Conservation (phyloP, 73 alveolate genomes). For the Paramecium octaurelia region DNA sequence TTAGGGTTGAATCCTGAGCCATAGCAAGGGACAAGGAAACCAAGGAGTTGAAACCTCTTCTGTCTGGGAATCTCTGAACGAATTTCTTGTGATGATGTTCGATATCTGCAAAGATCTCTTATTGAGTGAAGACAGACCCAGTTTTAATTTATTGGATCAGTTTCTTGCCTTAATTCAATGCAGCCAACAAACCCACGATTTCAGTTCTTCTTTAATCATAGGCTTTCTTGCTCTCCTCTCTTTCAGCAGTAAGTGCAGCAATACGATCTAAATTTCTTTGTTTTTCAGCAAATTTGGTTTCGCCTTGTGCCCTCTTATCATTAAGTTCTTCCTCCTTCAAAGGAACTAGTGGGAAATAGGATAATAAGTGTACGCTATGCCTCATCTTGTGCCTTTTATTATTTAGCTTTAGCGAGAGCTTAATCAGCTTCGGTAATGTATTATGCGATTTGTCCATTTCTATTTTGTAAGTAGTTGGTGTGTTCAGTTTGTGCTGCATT, state of each 20-base stretch:
- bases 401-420: background rate
- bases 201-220: constrained; percentile 43
- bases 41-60: constrained; percentile 10
- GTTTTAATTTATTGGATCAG: background rate
- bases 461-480: background rate
- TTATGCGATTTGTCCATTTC: background rate
- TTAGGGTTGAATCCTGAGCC: constrained; percentile 3
- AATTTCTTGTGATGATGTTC: constrained; percentile 29
- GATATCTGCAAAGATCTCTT: constrained; percentile 2
- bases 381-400: background rate
- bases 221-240: background rate
- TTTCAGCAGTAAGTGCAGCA: background rate
- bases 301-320: background rate
- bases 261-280: constrained; percentile 18
- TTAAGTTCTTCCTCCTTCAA: constrained; percentile 18
- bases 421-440: background rate
- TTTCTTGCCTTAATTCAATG: constrained; percentile 2
- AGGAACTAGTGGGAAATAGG: background rate
- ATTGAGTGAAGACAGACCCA: background rate
- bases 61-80: background rate
- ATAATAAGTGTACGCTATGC: background rate
- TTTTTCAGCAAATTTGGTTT: background rate
- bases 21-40: constrained; percentile 21
- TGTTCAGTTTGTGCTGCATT: background rate
- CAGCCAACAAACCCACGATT: background rate